These are phyloP conservation scores for Cryphonectria carpinicola DNA, from an alignment of 2,329 filamentous ascomycete genomes.

Conservation along the genomic window DNA sequence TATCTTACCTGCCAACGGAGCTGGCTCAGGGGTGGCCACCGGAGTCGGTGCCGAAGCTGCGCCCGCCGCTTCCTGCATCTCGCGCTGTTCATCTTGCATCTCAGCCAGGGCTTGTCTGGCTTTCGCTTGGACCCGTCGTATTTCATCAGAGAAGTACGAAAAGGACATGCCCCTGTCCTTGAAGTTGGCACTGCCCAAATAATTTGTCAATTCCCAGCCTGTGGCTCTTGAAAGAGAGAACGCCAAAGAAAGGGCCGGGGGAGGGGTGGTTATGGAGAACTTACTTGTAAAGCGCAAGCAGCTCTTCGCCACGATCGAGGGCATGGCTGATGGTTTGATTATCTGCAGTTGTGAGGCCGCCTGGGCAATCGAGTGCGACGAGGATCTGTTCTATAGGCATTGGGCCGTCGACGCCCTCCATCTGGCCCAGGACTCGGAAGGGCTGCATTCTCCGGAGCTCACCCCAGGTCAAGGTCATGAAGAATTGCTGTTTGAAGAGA, in stretches of 20 bases:
- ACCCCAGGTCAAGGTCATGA: constrained; percentile 13
- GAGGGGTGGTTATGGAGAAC: neutral
- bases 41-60: neutral
- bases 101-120: neutral
- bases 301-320: neutral
- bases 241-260: too few species aligned
- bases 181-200: constrained; percentile 4
- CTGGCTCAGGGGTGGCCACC: neutral
- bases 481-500: constrained; percentile 8
- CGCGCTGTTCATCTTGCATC: neutral
- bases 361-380: constrained; percentile 6
- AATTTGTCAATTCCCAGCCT: neutral
- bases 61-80: neutral
- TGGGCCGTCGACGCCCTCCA: neutral
- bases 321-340: neutral
- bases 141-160: neutral
- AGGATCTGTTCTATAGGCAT: neutral
- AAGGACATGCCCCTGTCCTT: constrained; percentile 22
- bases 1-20: neutral
- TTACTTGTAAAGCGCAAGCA: constrained; percentile 13
- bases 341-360: constrained; percentile 18
- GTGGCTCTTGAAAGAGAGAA: neutral
- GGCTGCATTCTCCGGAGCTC: constrained; percentile 17
- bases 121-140: neutral
- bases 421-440: constrained; percentile 9